Conservation (phyloP, 768 basidiomycete genomes). For the Nevesoporus exiguus region DNA sequence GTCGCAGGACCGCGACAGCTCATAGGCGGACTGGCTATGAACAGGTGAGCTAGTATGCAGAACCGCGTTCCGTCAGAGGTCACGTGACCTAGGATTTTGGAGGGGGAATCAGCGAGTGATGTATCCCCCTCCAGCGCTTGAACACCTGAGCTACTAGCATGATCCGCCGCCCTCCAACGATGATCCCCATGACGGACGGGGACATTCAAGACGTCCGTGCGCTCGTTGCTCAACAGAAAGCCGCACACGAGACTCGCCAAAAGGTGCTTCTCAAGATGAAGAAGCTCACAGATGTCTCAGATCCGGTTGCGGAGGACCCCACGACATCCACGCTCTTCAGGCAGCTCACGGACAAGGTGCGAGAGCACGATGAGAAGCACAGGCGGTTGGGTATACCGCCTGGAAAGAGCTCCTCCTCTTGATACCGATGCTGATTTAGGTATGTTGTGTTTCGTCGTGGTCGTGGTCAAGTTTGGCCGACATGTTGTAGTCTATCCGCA, state of each 20-base stretch:
- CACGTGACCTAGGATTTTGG: too few relatives aligned
- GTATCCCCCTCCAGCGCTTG: too few relatives aligned
- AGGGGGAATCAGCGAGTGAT: too few relatives aligned
- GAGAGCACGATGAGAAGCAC: constrained; percentile 28
- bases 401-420: constrained; percentile 23
- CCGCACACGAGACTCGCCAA: constrained; percentile 40
- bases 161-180: constrained; percentile 76
- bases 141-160: constrained; percentile 31
- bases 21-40: too few relatives aligned
- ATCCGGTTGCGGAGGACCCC: constrained; percentile 9
- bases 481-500: background rate
- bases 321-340: constrained; percentile 10
- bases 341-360: constrained; percentile 19
- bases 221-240: constrained; percentile 48
- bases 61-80: too few relatives aligned
- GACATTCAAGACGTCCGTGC: constrained; percentile 80
- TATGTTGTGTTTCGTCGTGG: background rate
- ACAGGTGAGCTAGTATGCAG: too few relatives aligned
- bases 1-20: too few relatives aligned
- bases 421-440: background rate
- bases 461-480: background rate
- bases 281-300: constrained; percentile 37
- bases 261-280: constrained; percentile 44
- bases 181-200: constrained; percentile 69
- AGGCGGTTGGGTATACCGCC: constrained; percentile 27